Evolutionary conservation across 257 asterid species (phyloP), one percentile per base, ranked within the genome.

Genomic region (Striga asiatica): DNA sequence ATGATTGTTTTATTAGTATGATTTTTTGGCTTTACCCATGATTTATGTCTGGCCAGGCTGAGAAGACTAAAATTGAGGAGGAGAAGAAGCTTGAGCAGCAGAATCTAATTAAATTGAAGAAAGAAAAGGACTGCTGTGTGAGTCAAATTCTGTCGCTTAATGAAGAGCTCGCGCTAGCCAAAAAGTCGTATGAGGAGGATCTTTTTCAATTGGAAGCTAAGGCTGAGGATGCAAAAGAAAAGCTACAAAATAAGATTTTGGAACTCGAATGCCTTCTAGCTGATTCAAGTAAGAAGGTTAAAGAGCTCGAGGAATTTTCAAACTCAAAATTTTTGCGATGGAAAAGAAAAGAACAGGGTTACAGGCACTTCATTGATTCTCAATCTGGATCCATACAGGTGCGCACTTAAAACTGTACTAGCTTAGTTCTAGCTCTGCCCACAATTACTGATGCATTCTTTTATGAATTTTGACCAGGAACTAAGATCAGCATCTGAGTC

Each of bases 311-410:
- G 72, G 20, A 39, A 8, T 14, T 39, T 13, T 11, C 47, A 39
- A 20, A 84, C 67, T 39, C 47, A 39, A 39, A 39, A 3, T 13
- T 13, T 6, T 39, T 39, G 47, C 47, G 34, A 66, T 84, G 88
- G 95, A 84, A 81, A 78, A 81, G 71, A 66, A 88, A 81, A 69
- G 99, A 92, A 72, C 79, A 74, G 41, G 71, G 73, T 50, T 88
- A 82, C 76, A 78, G 54, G 66, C 67, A 72, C 73, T 84, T 84
- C 70, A 76, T 84, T 41, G 88, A 82, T 69, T 81, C 89, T 64
- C 93, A 88, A 57, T 68, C 48, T 66, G 79, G 71, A 69, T 70
- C 95, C 46, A 56, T 92, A 60, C 84, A 84, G 97, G 99, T 91
- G 53, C 31, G 75, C 8, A 5, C 35, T 61, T 18, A 58, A 43